Evolutionary conservation across 805 yeast genomes (phyloP).

Genomic region (Pichia paraexigua): DNA sequence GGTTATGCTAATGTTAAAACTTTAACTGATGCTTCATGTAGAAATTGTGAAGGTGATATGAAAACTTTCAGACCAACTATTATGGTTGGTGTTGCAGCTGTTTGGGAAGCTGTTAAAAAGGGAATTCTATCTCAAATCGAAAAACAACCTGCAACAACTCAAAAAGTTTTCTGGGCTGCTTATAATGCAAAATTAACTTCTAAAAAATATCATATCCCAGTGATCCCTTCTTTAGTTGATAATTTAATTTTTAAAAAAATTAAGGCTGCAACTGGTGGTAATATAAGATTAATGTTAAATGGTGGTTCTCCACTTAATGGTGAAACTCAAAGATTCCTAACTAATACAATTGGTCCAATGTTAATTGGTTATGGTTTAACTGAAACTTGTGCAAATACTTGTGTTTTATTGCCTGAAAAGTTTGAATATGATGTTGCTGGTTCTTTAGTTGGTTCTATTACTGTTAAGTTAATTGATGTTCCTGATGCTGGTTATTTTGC

Average conservation of each 20-base stretch:
- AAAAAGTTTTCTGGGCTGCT: constrained; percentile 85
- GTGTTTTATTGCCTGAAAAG: constrained; percentile 55
- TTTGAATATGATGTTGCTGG: constrained; percentile 77
- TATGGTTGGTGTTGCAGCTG: constrained; percentile 98
- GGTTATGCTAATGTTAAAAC: constrained; percentile 96
- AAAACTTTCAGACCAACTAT: constrained; percentile 80
- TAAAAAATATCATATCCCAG: constrained; percentile 63
- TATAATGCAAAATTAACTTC: constrained; percentile 64
- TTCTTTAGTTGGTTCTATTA: constrained; percentile 71
- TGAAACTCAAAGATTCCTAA: constrained; percentile 75
- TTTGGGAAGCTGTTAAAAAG: constrained; percentile 93
- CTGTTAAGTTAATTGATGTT: constrained; percentile 85
- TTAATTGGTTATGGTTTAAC: constrained; percentile 94
- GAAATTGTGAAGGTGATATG: constrained; percentile 84
- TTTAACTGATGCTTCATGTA: constrained; percentile 70
- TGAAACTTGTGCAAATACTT: constrained; percentile 87
- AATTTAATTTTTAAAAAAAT: constrained; percentile 74
- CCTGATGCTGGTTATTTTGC: constrained; percentile 88
- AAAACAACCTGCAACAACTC: constrained; percentile 55
- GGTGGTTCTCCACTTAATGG: constrained; percentile 89
- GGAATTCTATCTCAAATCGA: constrained; percentile 76
- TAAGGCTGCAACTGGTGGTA: constrained; percentile 92
- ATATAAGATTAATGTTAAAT: constrained; percentile 60
- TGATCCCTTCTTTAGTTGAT: constrained; percentile 66
- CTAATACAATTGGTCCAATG: constrained; percentile 74